Percentiles rank a stretch among this genome's conserved stretches.
Evolutionary conservation across 306 rosid genomes (phyloP).

Genomic region (Lagenaria siceraria): DNA sequence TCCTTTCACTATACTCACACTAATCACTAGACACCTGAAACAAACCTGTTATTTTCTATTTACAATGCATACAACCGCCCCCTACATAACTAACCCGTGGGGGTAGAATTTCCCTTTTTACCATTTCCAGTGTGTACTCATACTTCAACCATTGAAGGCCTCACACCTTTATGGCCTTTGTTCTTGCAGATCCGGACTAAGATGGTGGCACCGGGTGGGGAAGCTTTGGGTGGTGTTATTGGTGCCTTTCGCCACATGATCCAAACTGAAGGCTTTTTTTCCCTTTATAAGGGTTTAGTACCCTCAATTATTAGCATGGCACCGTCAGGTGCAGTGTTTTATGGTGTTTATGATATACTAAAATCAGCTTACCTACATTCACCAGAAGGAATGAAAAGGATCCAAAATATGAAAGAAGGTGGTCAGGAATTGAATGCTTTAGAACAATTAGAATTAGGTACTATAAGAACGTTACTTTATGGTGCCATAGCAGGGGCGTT

Average conservation of each 20-base stretch:
- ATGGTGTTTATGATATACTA: conserved; percentile 84
- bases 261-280: conserved; percentile 80
- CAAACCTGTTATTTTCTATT: background rate
- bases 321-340: conserved; percentile 92
- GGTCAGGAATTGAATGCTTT: conserved; percentile 67
- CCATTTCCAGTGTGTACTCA: background rate
- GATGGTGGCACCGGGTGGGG: conserved; percentile 97
- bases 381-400: conserved; percentile 76
- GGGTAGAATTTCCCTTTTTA: background rate
- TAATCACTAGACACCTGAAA: background rate
- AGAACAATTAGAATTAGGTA: conserved; percentile 86
- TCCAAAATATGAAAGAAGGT: conserved; percentile 43
- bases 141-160: background rate
- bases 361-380: conserved; percentile 79
- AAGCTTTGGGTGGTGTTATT: conserved; percentile 84
- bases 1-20: background rate
- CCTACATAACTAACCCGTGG: background rate
- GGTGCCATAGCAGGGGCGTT: conserved; percentile 93
- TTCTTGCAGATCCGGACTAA: conserved; percentile 69
- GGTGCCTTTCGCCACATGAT: conserved; percentile 77
- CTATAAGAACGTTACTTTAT: conserved; percentile 58
- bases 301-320: conserved; percentile 97
- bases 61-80: background rate
- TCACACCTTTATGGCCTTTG: background rate
- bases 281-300: conserved; percentile 88